A percentile compares a stretch with the other conserved stretches of the same genome.
phyloP scores from a whole-genome alignment of 139 green algal genomes.

The Tetraselmis chui region DNA sequence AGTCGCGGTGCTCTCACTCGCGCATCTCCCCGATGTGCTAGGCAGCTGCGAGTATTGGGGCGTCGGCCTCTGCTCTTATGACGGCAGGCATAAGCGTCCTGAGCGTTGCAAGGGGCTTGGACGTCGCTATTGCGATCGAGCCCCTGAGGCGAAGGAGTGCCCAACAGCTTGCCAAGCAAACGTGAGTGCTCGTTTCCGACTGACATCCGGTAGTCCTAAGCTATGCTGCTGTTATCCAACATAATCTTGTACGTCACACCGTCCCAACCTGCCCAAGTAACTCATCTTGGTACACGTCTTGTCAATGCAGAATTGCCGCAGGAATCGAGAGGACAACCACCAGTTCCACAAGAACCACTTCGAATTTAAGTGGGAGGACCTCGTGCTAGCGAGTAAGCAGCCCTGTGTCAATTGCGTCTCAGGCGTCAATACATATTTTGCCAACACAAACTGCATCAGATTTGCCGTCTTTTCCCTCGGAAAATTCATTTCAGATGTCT shows the following conservation, averaged over 20 bases:
- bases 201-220: too few relatives aligned
- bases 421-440: too few relatives aligned
- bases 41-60: not conserved
- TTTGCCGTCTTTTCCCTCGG: too few relatives aligned
- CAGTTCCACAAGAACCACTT: not conserved
- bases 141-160: not conserved
- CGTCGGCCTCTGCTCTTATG: not conserved
- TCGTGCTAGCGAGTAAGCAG: not conserved
- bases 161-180: not conserved
- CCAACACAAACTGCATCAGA: too few relatives aligned
- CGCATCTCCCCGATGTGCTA: not conserved
- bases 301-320: not conserved
- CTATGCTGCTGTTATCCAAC: too few relatives aligned
- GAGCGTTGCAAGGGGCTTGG: not conserved
- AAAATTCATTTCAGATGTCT: too few relatives aligned
- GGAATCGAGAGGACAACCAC: not conserved
- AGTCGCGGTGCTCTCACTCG: too few relatives aligned
- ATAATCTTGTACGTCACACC: too few relatives aligned
- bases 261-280: too few relatives aligned
- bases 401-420: too few relatives aligned
- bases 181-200: not conserved
- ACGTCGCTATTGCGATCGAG: not conserved
- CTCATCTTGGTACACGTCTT: too few relatives aligned
- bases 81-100: not conserved
- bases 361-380: not conserved